Evolutionary conservation across 441 rosid species (phyloP), one percentile per base, ranked within the genome.

Genomic region (Populus trichocarpa): DNA sequence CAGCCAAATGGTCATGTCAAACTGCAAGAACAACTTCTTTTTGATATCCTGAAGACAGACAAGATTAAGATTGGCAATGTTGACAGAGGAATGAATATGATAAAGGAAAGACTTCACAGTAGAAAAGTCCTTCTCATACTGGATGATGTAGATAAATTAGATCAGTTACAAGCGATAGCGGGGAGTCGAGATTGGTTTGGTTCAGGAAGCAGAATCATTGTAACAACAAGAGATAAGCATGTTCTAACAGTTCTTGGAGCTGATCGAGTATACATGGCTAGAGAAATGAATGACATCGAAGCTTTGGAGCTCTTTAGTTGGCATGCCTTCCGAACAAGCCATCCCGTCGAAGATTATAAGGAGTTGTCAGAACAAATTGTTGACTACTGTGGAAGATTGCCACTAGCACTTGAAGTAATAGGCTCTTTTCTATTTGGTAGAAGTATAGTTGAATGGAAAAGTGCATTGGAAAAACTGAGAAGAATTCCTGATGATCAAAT

Each of bases 391-490:
- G 71, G 75, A 71, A 81, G 81, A 18, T 57, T 69, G 25, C 83
- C 83, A 59, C 65, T 81, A 32, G 81, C 80, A 11, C 72, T 81
- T 13, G 63, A 38, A 40, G 77, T 81, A 16, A 61, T 77, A 71
- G 81, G 79, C 65, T 82, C 84, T 23, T 82, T 82, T 46, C 50
- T 82, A 4, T 71, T 2, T 36, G 70, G 68, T 30, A 82, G 73
- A 71, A 67, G 77, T 18, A 18, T 3, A n/a, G 50, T 16, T 7
- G 79, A 82, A n/a, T 82, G 79, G 84, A 66, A 46, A 78, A 66
- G 40, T 8, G 23, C 53, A 35, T 32, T 82, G n/a, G 78, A 82
- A 6, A 78, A 72, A 28, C 65, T 82, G 13, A 73, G 75, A 72
- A 67, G 22, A 67, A 53, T 23, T 72, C 79, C 79, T 6, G 59